Evolutionary conservation across 2,329 filamentous ascomycete genomes (phyloP).

Genomic region (Ophiostoma sp.): DNA sequence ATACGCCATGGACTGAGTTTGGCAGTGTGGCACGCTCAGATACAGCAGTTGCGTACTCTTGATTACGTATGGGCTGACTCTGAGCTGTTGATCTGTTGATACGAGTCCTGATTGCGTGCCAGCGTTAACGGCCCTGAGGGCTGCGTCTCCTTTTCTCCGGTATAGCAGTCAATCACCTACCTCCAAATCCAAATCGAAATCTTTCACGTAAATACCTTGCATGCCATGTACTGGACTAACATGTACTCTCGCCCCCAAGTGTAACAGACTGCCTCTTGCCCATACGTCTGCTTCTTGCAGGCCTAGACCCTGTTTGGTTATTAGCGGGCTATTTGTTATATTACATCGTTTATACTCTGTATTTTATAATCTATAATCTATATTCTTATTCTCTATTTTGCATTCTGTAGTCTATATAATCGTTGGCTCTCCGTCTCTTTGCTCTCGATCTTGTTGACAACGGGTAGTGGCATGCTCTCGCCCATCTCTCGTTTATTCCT

Average conservation of each 20-base stretch:
- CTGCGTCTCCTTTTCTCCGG: neutral
- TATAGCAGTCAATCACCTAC: neutral
- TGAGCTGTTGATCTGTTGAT: too few relatives aligned
- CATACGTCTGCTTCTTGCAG: neutral
- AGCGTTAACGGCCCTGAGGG: too few relatives aligned
- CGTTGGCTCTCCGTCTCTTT: neutral
- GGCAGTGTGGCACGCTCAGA: too few relatives aligned
- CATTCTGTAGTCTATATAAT: neutral
- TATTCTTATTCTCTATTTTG: neutral
- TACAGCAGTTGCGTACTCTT: too few relatives aligned
- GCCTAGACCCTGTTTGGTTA: neutral
- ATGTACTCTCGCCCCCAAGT: neutral
- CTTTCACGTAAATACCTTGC: neutral
- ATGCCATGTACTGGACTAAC: neutral
- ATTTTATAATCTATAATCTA: too few relatives aligned
- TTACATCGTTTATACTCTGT: neutral
- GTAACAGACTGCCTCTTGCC: neutral
- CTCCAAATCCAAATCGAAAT: too few relatives aligned
- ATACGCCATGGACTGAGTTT: neutral
- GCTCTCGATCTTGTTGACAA: neutral
- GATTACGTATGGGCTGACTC: too few relatives aligned
- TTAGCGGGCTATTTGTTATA: neutral
- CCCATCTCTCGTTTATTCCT: neutral
- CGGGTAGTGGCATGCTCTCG: constrained; percentile 8
- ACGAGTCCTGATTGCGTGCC: too few relatives aligned